phyloP scores from a whole-genome alignment of 192 early-diverging fungal genomes.

The Martensiomyces pterosporus region DNA sequence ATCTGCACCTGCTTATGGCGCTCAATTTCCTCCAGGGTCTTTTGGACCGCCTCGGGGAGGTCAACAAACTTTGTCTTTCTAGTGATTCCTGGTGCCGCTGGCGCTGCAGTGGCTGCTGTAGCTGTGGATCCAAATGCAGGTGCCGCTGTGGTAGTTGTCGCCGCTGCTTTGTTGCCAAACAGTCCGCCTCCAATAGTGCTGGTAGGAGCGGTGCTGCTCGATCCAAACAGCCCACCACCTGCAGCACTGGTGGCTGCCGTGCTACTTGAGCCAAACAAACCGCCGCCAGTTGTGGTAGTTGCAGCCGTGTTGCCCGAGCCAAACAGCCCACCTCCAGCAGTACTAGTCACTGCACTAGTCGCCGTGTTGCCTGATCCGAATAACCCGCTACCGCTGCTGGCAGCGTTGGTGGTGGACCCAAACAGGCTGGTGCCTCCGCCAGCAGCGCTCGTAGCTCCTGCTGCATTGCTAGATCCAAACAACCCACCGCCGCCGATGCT shows the following conservation, averaged over 20 bases:
- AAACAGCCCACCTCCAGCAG: background rate
- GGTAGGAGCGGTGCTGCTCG: background rate
- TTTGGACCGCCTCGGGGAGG: constrained; percentile 20
- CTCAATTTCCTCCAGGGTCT: constrained; percentile 29
- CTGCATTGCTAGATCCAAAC: background rate
- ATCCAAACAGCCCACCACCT: background rate
- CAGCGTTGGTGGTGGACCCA: background rate
- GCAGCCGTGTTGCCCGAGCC: background rate
- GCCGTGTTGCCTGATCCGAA: no score
- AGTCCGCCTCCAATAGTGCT: background rate
- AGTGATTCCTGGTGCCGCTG: constrained; percentile 8
- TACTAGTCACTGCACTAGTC: no score
- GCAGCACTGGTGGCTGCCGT: background rate
- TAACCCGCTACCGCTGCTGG: no score
- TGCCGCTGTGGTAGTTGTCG: background rate
- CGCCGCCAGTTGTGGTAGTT: background rate
- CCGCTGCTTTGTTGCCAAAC: background rate
- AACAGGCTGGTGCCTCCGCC: background rate
- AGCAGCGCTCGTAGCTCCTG: background rate
- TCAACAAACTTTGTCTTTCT: constrained; percentile 43
- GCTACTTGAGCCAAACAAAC: background rate
- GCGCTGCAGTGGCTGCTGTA: background rate
- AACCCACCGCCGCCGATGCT: background rate
- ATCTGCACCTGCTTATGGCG: constrained; percentile 41
- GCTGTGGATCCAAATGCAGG: background rate